These are phyloP conservation scores for Tolypocladium sp. DNA, from an alignment of 2,329 filamentous ascomycete genomes.

Conservation along the genomic window DNA sequence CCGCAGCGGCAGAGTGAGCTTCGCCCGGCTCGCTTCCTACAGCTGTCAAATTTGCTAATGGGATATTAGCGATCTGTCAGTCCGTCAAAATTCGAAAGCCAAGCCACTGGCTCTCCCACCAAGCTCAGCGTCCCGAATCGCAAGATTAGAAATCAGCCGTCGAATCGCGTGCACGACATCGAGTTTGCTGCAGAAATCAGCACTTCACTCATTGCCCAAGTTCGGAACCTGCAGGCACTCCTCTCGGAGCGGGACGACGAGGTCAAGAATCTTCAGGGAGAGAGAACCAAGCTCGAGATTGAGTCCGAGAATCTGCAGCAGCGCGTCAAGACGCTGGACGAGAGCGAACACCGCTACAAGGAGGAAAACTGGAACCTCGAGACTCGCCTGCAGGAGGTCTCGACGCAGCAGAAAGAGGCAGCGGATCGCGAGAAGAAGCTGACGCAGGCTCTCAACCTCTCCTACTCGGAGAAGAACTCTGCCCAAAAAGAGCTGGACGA, in stretches of 20 bases:
- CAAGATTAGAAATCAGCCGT: conserved; percentile 82
- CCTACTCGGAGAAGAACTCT: conserved; percentile 65
- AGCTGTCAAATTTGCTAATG: conserved; percentile 4
- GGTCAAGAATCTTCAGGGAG: conserved; percentile 63
- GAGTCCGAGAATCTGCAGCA: conserved; percentile 74
- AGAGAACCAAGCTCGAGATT: conserved; percentile 72
- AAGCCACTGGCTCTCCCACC: conserved; percentile 76
- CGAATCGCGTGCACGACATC: conserved; percentile 86
- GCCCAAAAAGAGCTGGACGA: conserved; percentile 87
- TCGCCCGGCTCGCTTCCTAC: background rate
- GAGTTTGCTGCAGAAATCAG: conserved; percentile 98
- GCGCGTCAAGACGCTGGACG: conserved; percentile 73
- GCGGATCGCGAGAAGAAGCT: conserved; percentile 78
- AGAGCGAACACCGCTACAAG: conserved; percentile 93
- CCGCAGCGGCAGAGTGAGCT: conserved; percentile 42
- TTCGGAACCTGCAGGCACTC: conserved; percentile 78
- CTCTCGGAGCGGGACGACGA: conserved; percentile 83
- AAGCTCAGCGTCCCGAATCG: conserved; percentile 83
- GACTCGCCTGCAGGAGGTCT: conserved; percentile 79
- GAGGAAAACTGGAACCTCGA: conserved; percentile 98
- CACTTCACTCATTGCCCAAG: conserved; percentile 86
- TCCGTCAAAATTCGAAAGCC: conserved; percentile 72
- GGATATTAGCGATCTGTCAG: conserved; percentile 54
- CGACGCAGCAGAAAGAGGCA: conserved; percentile 64
- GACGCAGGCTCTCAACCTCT: conserved; percentile 58